These are phyloP conservation scores for Forsythia suspensa DNA, from an alignment of 257 asterid genomes.

Conservation along the genomic window DNA sequence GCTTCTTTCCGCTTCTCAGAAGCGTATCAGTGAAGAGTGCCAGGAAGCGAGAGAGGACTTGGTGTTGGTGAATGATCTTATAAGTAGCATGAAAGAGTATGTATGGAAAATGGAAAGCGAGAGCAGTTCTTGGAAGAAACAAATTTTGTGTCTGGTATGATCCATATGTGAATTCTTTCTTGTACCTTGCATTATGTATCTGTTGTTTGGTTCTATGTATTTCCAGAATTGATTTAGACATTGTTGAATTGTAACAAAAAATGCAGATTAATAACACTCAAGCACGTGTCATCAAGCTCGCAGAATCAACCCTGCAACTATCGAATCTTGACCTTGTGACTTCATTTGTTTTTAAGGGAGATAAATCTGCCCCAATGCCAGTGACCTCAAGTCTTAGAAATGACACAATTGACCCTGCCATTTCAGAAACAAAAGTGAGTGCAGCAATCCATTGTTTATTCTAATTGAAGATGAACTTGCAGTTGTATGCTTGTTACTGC, in stretches of 20 bases:
- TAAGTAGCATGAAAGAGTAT: conserved; percentile 63
- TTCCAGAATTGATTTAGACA: conserved; percentile 9
- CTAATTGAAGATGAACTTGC: conserved; percentile 8
- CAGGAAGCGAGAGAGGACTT: conserved; percentile 73
- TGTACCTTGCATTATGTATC: conserved; percentile 5
- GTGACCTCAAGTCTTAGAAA: conserved; percentile 58
- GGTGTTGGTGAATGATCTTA: conserved; percentile 56
- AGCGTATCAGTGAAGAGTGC: conserved; percentile 64
- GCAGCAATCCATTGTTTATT: conserved; percentile 14
- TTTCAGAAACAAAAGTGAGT: conserved; percentile 80
- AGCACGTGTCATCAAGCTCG: conserved; percentile 74
- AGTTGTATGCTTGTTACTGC: conserved; percentile 6
- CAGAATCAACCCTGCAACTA: conserved; percentile 69
- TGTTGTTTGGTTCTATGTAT: conserved; percentile 16
- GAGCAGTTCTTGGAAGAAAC: conserved; percentile 78
- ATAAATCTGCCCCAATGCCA: conserved; percentile 68
- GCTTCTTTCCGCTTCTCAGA: conserved; percentile 76
- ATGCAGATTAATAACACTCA: conserved; percentile 74
- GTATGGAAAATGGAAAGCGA: conserved; percentile 69
- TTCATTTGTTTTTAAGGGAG: conserved; percentile 69
- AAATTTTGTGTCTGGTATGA: conserved; percentile 74
- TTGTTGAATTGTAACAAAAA: conserved; percentile 19
- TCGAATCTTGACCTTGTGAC: conserved; percentile 81
- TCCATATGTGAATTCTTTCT: not conserved
- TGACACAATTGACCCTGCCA: conserved; percentile 76